Percentiles rank a stretch among this genome's conserved stretches.
These are phyloP conservation scores for Mrakia hoshinonis DNA, from an alignment of 768 basidiomycete genomes.

Conservation along the genomic window DNA sequence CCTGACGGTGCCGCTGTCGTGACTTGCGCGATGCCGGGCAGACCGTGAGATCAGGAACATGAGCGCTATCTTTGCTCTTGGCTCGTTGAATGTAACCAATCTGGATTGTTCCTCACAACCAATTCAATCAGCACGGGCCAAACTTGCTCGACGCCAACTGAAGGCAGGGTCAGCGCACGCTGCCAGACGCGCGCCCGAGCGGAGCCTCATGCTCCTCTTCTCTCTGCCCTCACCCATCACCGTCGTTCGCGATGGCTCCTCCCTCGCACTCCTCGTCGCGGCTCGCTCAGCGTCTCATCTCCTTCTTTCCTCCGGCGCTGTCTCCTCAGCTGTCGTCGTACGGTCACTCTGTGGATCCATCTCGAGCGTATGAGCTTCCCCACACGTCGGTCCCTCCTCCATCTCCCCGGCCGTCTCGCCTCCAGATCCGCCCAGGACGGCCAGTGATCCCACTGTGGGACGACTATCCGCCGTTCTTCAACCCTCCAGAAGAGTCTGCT, in stretches of 20 bases:
- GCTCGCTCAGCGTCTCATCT: not conserved
- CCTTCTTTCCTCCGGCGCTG: not conserved
- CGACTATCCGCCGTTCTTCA: not conserved
- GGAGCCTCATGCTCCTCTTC: no score
- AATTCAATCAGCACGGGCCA: no score
- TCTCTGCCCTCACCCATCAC: not conserved
- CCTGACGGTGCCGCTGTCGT: no score
- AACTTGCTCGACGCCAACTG: no score
- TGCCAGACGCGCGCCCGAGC: no score
- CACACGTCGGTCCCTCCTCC: not conserved
- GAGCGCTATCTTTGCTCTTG: no score
- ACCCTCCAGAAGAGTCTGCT: not conserved
- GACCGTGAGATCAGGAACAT: no score
- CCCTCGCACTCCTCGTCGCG: not conserved
- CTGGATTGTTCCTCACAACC: no score
- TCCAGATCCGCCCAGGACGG: not conserved
- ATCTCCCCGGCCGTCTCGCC: not conserved
- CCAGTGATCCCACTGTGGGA: not conserved
- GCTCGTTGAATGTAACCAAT: no score
- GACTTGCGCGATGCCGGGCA: no score
- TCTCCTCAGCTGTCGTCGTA: not conserved
- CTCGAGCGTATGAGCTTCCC: not conserved
- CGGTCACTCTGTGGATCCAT: not conserved
- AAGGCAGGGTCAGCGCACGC: no score
- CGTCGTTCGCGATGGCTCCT: not conserved